Evolutionary conservation across 352 stramenopile species (phyloP).

Genomic region (Phytophthora sojae): DNA sequence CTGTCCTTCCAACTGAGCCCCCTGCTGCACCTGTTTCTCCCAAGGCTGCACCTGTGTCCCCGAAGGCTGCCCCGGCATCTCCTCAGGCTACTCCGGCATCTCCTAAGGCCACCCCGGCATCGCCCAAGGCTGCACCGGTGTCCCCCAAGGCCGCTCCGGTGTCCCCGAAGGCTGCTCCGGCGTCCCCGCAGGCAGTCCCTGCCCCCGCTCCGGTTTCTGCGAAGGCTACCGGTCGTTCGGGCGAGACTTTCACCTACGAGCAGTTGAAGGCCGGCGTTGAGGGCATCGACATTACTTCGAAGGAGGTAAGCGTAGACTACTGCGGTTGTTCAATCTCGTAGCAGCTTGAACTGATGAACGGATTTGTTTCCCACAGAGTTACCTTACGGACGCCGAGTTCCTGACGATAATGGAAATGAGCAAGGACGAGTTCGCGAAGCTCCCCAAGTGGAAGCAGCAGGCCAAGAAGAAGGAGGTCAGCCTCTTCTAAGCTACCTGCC

Average conservation of each 20-base stretch:
- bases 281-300: constrained; percentile 77
- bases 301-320: constrained; percentile 57
- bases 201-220: constrained; percentile 20
- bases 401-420: constrained; percentile 65
- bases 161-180: constrained; percentile 3
- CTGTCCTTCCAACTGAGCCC: constrained; percentile 35
- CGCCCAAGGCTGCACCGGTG: constrained; percentile 12
- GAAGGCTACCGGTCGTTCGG: constrained; percentile 40
- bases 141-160: background rate
- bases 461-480: constrained; percentile 88
- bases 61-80: background rate
- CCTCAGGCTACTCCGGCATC: constrained; percentile 4
- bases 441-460: constrained; percentile 90
- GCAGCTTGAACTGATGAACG: constrained; percentile 32
- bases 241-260: constrained; percentile 67
- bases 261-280: constrained; percentile 78
- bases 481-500: constrained; percentile 74
- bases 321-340: constrained; percentile 24
- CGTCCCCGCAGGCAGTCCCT: constrained; percentile 16
- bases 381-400: constrained; percentile 87
- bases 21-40: constrained; percentile 18
- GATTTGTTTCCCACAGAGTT: constrained; percentile 36
- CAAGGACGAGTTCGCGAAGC: constrained; percentile 64
- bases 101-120: constrained; percentile 20
- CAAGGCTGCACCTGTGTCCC: constrained; percentile 7